Conservation (phyloP, 164 flowering plant species). For the Magnolia officinalis region DNA sequence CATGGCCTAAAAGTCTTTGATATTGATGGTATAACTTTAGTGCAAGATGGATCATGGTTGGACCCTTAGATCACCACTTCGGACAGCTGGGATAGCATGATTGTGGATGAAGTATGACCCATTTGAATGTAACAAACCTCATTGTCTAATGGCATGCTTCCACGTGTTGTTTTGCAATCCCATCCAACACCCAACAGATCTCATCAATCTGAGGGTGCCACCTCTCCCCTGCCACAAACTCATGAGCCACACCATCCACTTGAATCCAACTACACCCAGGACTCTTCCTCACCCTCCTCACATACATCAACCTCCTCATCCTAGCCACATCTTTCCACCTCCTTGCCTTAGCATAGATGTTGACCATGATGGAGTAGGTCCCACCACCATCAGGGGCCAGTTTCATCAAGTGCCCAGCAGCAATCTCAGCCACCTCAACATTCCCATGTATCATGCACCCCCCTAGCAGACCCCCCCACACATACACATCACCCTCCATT, state of each 20-base stretch:
- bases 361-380: slow-evolving; percentile 60
- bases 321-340: slow-evolving; percentile 66
- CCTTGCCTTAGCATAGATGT: slow-evolving; percentile 51
- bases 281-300: slow-evolving; percentile 38
- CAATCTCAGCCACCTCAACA: slow-evolving; percentile 63
- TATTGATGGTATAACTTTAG: too few species aligned
- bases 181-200: slow-evolving; percentile 39
- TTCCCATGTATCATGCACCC: slow-evolving; percentile 73
- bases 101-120: too few species aligned
- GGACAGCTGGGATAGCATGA: too few species aligned
- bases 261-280: slow-evolving; percentile 59
- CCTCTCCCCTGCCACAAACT: slow-evolving; percentile 54
- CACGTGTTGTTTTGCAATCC: slow-evolving; percentile 25
- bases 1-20: too few species aligned
- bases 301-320: slow-evolving; percentile 44
- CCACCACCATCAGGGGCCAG: slow-evolving; percentile 74
- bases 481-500: slow-evolving; percentile 55
- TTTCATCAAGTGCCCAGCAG: slow-evolving; percentile 52
- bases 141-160: not conserved
- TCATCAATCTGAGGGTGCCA: slow-evolving; percentile 42
- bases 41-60: too few species aligned
- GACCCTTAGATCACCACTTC: too few species aligned
- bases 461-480: slow-evolving; percentile 83
- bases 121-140: too few species aligned
- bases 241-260: slow-evolving; percentile 38